Base-by-base conservation (phyloP, 75 land plant species). In the Ceratopteris richardii region DNA sequence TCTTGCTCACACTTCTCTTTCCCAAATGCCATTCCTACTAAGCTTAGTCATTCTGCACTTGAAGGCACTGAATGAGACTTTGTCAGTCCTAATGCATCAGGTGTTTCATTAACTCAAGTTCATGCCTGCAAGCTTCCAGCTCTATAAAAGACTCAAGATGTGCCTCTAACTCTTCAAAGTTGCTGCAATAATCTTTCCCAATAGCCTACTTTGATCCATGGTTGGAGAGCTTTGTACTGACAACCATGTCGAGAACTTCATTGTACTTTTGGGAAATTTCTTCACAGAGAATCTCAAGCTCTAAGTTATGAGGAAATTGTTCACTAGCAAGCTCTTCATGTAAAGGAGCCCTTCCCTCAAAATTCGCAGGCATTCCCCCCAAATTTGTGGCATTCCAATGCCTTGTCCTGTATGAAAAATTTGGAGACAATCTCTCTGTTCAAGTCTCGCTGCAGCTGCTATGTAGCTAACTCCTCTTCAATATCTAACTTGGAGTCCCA, bases 281-380 rank as follows among this genome's bases (percentile, higher is more conserved):
- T 19, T 48, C 51, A 17, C 21, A 48, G 20, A 48, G 14, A 18
- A 48, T 48, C 18, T 48, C 51, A 6, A 48, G 51, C 51, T 48
- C 51, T 10, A 48, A 6, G 21, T 13, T 18, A 11, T 19, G 51
- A 17, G 6, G 19, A 18, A 19, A 48, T 21, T 48, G 51, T 48
- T 48, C 21, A 48, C 51, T 48, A 18, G 20, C 11, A 48, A 13
- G 20, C 20, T 48, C 20, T 21, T 48, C 51, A 14, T 40, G 42
- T 40, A 14, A 14, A 10, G 14, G 14, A 40, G 42, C 13, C 14
- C 14, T 40, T 40, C 42, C 14, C 14, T 40, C 42, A 9, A 10
- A 9, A 14, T 40, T 9, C 9, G 42, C 42, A 40, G 42, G 42
- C 13, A 40, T n/a, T 40, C 13, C 42, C 14, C 9, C 13, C 14